Conservation (phyloP, 306 rosid species). For the Castanopsis chinensis region DNA sequence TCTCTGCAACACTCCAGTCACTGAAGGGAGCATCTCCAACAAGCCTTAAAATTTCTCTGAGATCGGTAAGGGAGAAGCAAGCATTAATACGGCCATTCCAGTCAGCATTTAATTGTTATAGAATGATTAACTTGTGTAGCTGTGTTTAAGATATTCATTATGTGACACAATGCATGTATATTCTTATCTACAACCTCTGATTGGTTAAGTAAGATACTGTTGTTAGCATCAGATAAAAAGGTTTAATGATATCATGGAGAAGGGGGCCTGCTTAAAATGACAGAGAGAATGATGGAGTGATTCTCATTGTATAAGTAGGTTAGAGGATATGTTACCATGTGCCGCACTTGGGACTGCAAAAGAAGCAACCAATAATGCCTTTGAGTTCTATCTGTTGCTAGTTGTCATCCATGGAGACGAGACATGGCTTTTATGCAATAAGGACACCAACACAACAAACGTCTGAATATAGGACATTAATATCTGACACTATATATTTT, state of each 20-base stretch:
- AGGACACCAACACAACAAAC: no score
- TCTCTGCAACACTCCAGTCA: slow-evolving; percentile 58
- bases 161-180: neutral
- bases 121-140: neutral
- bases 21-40: slow-evolving; percentile 81
- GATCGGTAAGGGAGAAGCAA: slow-evolving; percentile 53
- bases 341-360: no score
- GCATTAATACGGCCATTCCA: slow-evolving; percentile 9
- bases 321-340: no score
- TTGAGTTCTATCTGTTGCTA: no score
- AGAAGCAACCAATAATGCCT: no score
- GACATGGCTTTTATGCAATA: no score
- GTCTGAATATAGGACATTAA: no score
- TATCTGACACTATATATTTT: no score
- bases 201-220: neutral
- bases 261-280: no score
- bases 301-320: no score
- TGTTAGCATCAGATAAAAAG: neutral
- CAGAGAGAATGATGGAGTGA: no score
- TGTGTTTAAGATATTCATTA: neutral
- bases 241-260: neutral
- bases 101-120: neutral
- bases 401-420: no score
- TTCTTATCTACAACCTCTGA: neutral
- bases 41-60: slow-evolving; percentile 77